A percentile compares a stretch with the other conserved stretches of the same genome.
Conservation (phyloP, 495 filamentous ascomycete species). For the Penicillium manginii region DNA sequence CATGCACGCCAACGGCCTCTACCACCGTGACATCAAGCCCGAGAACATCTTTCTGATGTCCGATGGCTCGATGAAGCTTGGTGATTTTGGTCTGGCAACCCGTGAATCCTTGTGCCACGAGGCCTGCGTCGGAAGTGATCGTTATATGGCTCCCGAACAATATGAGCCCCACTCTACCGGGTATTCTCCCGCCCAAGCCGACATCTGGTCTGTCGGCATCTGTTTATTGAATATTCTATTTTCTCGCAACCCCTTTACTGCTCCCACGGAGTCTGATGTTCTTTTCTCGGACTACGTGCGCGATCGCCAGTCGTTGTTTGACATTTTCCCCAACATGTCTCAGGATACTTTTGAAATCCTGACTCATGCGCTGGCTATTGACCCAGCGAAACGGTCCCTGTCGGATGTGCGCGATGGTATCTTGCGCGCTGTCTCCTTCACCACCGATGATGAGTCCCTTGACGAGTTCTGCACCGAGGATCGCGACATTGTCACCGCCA, state of each 20-base stretch:
- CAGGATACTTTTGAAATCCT: conserved; percentile 96
- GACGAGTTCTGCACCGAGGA: conserved; percentile 94
- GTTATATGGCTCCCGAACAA: conserved; percentile 98
- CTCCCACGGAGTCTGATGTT: conserved; percentile 81
- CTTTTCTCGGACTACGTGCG: conserved; percentile 89
- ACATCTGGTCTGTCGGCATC: conserved; percentile 96
- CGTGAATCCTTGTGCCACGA: conserved; percentile 86
- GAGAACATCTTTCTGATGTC: conserved; percentile 97
- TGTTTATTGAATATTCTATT: conserved; percentile 96
- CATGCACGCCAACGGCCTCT: conserved; percentile 88
- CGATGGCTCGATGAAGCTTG: conserved; percentile 88
- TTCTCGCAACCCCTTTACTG: conserved; percentile 90
- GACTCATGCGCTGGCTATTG: conserved; percentile 81
- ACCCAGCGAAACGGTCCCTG: conserved; percentile 87
- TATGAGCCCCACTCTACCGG: conserved; percentile 83
- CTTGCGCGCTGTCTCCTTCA: conserved; percentile 82
- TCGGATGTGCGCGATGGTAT: conserved; percentile 74
- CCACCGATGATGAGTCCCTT: conserved; percentile 84
- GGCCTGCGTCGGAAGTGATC: conserved; percentile 91
- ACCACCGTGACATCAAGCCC: conserved; percentile 98
- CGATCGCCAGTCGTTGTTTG: conserved; percentile 93
- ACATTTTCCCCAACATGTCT: conserved; percentile 98
- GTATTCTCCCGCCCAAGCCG: conserved; percentile 91
- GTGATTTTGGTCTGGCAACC: conserved; percentile 93
- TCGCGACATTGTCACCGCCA: conserved; percentile 70